Conservation (phyloP, 768 basidiomycete species). For the Multifurca ochricompacta region DNA sequence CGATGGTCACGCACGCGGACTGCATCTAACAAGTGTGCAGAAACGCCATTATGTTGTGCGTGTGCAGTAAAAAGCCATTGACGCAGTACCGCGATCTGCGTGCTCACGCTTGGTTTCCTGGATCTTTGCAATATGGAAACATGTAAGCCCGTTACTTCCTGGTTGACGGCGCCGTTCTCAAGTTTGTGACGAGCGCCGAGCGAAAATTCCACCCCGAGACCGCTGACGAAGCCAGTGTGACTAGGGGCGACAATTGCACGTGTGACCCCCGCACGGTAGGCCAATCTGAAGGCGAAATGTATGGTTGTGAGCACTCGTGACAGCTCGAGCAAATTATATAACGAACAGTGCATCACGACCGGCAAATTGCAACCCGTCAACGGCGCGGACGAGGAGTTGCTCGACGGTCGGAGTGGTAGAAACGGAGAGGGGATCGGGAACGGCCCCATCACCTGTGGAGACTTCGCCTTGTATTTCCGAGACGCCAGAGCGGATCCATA, state of each 20-base stretch:
- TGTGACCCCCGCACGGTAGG: constrained; percentile 49
- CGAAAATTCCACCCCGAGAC: constrained; percentile 39
- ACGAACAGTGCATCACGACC: constrained; percentile 67
- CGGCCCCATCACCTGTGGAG: constrained; percentile 61
- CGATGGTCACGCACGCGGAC: constrained; percentile 23
- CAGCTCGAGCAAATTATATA: not conserved
- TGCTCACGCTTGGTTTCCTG: constrained; percentile 52
- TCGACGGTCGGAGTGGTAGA: constrained; percentile 45
- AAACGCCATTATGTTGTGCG: constrained; percentile 24
- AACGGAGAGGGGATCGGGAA: constrained; percentile 45
- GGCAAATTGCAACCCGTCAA: constrained; percentile 64
- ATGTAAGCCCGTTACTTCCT: constrained; percentile 39
- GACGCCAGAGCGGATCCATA: constrained; percentile 64
- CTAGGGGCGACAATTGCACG: constrained; percentile 28
- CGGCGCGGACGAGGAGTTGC: constrained; percentile 49
- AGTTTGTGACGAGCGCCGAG: constrained; percentile 35
- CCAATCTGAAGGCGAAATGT: constrained; percentile 37
- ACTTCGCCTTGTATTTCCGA: constrained; percentile 60
- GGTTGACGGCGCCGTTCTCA: constrained; percentile 35
- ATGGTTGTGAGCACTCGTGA: not conserved
- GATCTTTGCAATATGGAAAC: constrained; percentile 30
- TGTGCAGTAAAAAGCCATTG: constrained; percentile 44
- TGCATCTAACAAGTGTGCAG: constrained; percentile 31
- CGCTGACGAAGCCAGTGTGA: constrained; percentile 32
- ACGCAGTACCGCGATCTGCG: constrained; percentile 66